Evolutionary conservation across 2,329 filamentous ascomycete genomes (phyloP), one percentile per base, ranked within the genome.

Genomic region (Xylaria sp.): DNA sequence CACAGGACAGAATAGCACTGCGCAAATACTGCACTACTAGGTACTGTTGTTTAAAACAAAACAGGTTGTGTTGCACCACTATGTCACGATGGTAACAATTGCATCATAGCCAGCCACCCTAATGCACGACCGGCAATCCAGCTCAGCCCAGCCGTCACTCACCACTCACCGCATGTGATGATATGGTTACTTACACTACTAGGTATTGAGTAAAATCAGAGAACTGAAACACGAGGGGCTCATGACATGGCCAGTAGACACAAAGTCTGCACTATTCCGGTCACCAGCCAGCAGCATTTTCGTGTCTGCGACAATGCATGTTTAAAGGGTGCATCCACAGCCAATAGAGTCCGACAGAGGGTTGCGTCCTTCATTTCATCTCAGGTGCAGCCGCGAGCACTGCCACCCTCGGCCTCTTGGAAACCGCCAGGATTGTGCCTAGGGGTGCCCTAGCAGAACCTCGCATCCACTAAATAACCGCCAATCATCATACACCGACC

Each of bases 291-390:
- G 47, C 18, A 47, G 40, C 21, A 16, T 44, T 51, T 61, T 32
- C 25, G 37, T 21, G 50, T 48, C 57, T 71, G 69, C 58, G 68
- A 71, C 69, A 68, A 60, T 57, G 47, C 69, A 66, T 70, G 69
- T 71, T 71, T 71, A 50, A 37, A 44, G 47, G 55, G 42, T 44
- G 51, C 44, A 18, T 8, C 29, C 18, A 18, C 21, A 61, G 61
- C 65, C 65, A 71, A 69, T 69, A 27, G 55, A 25, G 21, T 29
- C 27, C 21, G 5, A 9, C 51, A n/a, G 40, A 35, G n/a, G 27
- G 58, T 62, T 25, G 21, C 51, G 60, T 42, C 60, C 55, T 71
- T 71, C 69, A 71, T 71, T 71, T 71, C 66, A 44, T 53, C 40
- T 65, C 21, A 21, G 54, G 50, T 51, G 54, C 50, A 64, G 25